Percentiles rank a stretch among this genome's conserved stretches.
These are phyloP conservation scores for Sapria himalayana DNA, from an alignment of 345 rosid genomes.

Conservation along the genomic window DNA sequence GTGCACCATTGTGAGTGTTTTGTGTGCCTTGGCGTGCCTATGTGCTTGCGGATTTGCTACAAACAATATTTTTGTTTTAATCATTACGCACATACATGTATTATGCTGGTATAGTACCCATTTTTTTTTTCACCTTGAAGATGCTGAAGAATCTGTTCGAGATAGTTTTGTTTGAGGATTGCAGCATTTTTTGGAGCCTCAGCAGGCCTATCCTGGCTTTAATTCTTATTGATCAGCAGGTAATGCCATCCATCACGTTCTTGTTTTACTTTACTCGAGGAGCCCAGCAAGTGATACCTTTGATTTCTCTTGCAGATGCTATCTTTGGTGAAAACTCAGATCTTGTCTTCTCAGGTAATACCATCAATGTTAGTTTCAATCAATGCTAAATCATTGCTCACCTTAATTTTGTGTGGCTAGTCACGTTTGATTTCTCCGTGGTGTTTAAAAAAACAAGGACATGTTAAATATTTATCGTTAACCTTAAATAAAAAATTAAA, in stretches of 20 bases:
- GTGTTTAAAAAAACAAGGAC: no score
- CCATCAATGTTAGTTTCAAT: no score
- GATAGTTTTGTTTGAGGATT: slow-evolving; percentile 84
- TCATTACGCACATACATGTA: background rate
- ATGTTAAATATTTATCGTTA: no score
- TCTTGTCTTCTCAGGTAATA: slow-evolving; percentile 85
- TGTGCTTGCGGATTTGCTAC: no score
- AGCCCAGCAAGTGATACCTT: no score
- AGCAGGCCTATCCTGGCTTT: slow-evolving; percentile 96
- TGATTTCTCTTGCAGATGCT: slow-evolving; percentile 52
- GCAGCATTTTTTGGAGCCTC: slow-evolving; percentile 96
- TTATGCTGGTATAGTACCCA: background rate
- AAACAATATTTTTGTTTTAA: no score
- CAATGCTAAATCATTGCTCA: no score
- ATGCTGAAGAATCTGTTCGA: slow-evolving; percentile 84
- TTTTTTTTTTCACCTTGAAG: slow-evolving; percentile 15
- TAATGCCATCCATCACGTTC: slow-evolving; percentile 5
- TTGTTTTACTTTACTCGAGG: slow-evolving; percentile 2
- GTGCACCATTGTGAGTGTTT: no score
- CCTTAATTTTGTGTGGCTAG: no score
- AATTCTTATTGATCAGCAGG: slow-evolving; percentile 84
- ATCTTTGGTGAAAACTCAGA: slow-evolving; percentile 71
- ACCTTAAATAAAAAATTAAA: no score
- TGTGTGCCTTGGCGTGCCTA: no score
- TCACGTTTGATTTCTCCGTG: no score